Base-by-base conservation (phyloP, 1,139 yeast species). In the Insectozyma bohioensis region DNA sequence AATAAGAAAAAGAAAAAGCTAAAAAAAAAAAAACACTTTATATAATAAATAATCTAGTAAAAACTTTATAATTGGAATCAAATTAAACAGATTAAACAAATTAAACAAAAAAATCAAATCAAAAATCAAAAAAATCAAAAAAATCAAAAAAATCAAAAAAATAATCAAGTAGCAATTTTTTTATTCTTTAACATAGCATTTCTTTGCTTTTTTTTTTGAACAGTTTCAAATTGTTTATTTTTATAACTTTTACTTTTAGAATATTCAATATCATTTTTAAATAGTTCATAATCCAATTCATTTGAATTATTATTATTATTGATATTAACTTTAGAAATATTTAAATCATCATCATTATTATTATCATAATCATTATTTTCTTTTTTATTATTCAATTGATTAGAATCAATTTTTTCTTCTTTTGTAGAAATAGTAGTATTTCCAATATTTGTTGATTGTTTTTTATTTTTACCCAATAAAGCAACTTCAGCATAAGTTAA, bases 401-500 rank as follows among this genome's bases (percentile, higher is more conserved):
- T 42, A 9, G 30, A 14, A n/a, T 29, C 28, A n/a, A 28, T 15
- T 28, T 24, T 34, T 12, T 31, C n/a, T n/a, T n/a, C 36, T 13
- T 24, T 28, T 12, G 28, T 26, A 20, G 41, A 40, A 30, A 19
- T 16, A 10, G 30, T 19, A 18, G 12, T 20, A 4, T 26, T 26
- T 10, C 20, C 22, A 22, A 18, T 22, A 11, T 19, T 14, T 20
- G 30, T 14, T 9, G 29, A 24, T 34, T 42, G 43, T 14, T 29
- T 32, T 20, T 42, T 35, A 34, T 49, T 37, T 35, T 46, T 44
- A 22, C 59, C 52, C 42, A 66, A 42, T 16, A 56, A 49, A 10
- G 75, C 74, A 21, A 59, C 75, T 42, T 69, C 74, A 11, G 75
- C 75, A 38, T 68, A 69, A 17, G 69, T 59, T 45, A 68, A 56